phyloP scores from a whole-genome alignment of 2,329 filamentous ascomycete species.

The Colletotrichum abscissum region DNA sequence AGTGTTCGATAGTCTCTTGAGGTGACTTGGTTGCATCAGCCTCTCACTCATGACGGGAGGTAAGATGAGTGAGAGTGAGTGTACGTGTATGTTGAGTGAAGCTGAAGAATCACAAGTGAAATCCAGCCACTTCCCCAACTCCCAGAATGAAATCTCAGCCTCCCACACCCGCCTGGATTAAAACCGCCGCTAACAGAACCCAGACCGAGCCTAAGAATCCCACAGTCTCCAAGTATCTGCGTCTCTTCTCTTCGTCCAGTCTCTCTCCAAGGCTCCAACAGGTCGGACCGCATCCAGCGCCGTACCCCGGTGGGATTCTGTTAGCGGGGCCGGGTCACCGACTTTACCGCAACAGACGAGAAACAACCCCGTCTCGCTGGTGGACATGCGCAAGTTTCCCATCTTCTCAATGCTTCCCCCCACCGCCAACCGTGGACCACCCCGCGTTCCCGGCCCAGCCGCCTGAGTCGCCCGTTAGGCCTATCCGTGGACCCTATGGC shows the following conservation, averaged over 20 bases:
- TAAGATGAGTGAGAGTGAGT: not conserved
- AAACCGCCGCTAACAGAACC: not conserved
- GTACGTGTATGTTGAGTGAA: not conserved
- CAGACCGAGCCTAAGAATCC: not conserved
- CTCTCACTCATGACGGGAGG: not conserved
- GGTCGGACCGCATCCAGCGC: no score
- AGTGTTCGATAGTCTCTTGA: not conserved
- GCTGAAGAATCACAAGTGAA: constrained; percentile 5
- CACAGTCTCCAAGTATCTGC: not conserved
- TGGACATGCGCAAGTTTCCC: constrained; percentile 12
- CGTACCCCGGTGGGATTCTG: not conserved
- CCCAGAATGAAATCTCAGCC: not conserved
- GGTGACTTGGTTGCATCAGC: not conserved
- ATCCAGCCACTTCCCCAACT: not conserved
- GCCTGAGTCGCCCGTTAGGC: constrained; percentile 12
- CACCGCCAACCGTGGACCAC: not conserved
- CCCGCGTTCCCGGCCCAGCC: not conserved
- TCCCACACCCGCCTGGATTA: not conserved
- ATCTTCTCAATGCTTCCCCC: not conserved
- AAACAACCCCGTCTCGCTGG: not conserved
- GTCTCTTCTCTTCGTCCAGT: not conserved
- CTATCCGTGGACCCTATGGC: not conserved
- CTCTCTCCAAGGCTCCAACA: not conserved
- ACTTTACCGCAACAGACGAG: not conserved
- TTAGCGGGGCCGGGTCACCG: not conserved